Conservation (phyloP, 495 filamentous ascomycete genomes). For the Durotheca rogersii region DNA sequence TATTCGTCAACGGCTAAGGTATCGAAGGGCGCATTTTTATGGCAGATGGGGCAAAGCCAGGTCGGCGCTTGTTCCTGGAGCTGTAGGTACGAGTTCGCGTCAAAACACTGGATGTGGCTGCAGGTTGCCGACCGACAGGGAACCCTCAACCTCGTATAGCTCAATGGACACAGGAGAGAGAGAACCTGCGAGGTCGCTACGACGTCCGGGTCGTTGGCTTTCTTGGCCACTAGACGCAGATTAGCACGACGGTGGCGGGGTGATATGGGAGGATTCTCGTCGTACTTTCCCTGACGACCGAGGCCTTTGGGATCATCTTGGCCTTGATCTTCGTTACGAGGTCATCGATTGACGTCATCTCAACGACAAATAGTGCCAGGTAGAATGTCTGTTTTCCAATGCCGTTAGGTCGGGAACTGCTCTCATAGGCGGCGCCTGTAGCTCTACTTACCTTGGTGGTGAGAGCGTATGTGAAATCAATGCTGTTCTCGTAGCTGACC, state of each 20-base stretch:
- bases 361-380: constrained; percentile 71
- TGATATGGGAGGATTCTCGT: neutral
- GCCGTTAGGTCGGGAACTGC: constrained; percentile 21
- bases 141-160: constrained; percentile 74
- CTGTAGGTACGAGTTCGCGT: constrained; percentile 89
- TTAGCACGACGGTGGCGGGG: constrained; percentile 20
- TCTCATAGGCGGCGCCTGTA: constrained; percentile 10
- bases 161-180: constrained; percentile 90
- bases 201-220: constrained; percentile 83
- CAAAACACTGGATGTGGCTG: constrained; percentile 92
- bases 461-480: constrained; percentile 88
- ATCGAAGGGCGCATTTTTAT: constrained; percentile 77
- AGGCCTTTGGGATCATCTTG: constrained; percentile 74
- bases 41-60: constrained; percentile 92
- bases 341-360: constrained; percentile 66
- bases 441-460: constrained; percentile 68
- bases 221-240: constrained; percentile 63
- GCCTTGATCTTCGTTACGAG: constrained; percentile 66
- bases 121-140: constrained; percentile 80
- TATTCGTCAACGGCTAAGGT: constrained; percentile 89
- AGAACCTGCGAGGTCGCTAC: constrained; percentile 81
- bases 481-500: constrained; percentile 66
- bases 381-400: constrained; percentile 66
- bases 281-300: constrained; percentile 81
- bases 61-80: constrained; percentile 94